Conservation (phyloP, 164 flowering plant species). For the Vitis riparia region DNA sequence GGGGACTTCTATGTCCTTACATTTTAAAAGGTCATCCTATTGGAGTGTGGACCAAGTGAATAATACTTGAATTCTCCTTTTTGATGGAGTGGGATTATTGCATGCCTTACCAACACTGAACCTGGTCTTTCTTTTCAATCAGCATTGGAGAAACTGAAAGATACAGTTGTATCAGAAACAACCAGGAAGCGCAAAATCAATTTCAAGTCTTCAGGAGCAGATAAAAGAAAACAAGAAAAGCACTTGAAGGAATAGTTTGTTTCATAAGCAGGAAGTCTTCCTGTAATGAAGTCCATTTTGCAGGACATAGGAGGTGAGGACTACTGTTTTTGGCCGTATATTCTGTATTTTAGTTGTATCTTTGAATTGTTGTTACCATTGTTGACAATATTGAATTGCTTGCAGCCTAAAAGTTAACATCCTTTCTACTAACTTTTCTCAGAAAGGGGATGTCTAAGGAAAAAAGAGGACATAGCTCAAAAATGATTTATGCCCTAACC, state of each 20-base stretch:
- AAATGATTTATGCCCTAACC: background rate
- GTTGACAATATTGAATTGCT: background rate
- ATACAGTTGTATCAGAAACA: constrained; percentile 55
- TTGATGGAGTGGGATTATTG: too few relatives aligned
- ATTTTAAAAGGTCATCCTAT: too few relatives aligned
- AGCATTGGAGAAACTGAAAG: constrained; percentile 74
- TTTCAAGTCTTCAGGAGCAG: constrained; percentile 26
- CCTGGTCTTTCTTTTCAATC: constrained; percentile 8
- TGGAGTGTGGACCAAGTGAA: too few relatives aligned
- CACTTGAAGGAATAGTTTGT: background rate
- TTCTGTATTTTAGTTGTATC: background rate
- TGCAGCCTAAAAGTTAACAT: background rate
- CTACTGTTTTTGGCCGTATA: background rate
- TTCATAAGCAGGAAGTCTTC: background rate
- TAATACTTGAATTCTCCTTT: too few relatives aligned
- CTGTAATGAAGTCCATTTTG: background rate
- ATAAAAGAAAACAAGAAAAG: constrained; percentile 13
- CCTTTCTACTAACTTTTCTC: background rate
- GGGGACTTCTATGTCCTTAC: too few relatives aligned
- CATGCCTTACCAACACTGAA: background rate
- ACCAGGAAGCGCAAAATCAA: constrained; percentile 31
- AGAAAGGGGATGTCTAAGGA: background rate
- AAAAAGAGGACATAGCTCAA: background rate
- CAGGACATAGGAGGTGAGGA: background rate
- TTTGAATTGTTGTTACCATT: background rate